Evolutionary conservation across 2,329 filamentous ascomycete genomes (phyloP), one percentile per base, ranked within the genome.

Genomic region (Pezicula radicicola): DNA sequence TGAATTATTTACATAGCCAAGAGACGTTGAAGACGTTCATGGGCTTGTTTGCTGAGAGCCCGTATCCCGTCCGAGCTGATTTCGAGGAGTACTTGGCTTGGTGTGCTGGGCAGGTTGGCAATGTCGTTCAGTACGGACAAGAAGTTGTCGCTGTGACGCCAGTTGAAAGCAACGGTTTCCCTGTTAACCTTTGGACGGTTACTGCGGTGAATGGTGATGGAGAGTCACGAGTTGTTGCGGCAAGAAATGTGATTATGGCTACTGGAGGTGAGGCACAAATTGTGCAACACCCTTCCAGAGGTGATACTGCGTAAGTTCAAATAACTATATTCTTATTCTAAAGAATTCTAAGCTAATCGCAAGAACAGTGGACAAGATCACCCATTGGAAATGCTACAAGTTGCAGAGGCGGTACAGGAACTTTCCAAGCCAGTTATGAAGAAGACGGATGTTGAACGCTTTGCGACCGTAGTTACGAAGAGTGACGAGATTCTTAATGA

Each of bases 61-160:
- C 39, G 16, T 64, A 84, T 12, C 84, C 84, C 0, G 75, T 81
- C 46, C 76, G 84, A 35, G 72, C 84, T 51, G 84, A 87, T 62
- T 88, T 86, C 58, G 83, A 86, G 60, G 82, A 86, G 66, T 88
- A 88, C 68, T 79, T 88, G 75, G 75, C 75, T 49, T 88, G 84
- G 84, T 85, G 83, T 61, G 84, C 84, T 16, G 68, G 72, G 55
- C 77, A 76, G 60, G 87, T 87, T 60, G 72, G 77, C 19, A 73
- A 84, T 51, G 73, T 81, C 8, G 84, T 86, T 18, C 71, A 75
- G 36, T 88, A 87, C 59, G 75, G 75, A 40, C 77, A 84, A 59
- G 79, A 83, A 58, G 83, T 85, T 6, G 60, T 81, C 33, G 73
- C 77, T 33, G 76, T 88, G 9, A 13, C 30, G 7, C 30, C 30